These are phyloP conservation scores for Arabidopsis suecica DNA, from an alignment of 345 rosid genomes.

Conservation along the genomic window DNA sequence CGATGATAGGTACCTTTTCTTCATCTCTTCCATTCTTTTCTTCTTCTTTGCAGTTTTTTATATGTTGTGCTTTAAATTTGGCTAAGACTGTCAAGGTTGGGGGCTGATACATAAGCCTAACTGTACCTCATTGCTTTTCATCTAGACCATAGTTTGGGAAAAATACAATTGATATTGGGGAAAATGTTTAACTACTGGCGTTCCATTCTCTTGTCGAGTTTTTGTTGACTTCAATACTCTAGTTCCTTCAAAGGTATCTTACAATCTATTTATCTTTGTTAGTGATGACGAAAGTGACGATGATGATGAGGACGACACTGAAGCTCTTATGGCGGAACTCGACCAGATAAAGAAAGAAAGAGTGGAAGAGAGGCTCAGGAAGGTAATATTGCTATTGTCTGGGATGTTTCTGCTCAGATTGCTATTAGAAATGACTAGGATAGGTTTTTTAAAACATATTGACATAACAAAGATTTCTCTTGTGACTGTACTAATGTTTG, in stretches of 20 bases:
- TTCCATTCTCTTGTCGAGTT: neutral
- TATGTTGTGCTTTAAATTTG: constrained; percentile 6
- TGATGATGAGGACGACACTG: constrained; percentile 82
- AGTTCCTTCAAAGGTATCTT: neutral
- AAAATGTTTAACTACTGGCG: neutral
- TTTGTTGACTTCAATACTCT: neutral
- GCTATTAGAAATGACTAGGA: constrained; percentile 17
- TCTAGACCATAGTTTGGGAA: constrained; percentile 3
- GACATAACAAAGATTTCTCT: neutral
- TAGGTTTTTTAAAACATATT: constrained; percentile 8
- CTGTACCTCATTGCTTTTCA: constrained; percentile 21
- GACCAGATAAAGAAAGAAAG: constrained; percentile 94
- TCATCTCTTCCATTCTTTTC: constrained; percentile 9
- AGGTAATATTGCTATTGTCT: constrained; percentile 51
- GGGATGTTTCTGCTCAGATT: constrained; percentile 22
- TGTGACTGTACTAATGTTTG: neutral
- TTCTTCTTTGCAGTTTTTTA: constrained; percentile 5
- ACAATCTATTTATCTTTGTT: constrained; percentile 30
- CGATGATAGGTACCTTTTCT: constrained; percentile 61
- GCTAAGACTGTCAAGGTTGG: constrained; percentile 8
- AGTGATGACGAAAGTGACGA: constrained; percentile 62
- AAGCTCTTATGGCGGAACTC: constrained; percentile 95
- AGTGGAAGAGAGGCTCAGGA: constrained; percentile 84
- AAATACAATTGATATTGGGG: neutral
- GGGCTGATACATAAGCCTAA: neutral